Evolutionary conservation across 75 land plant genomes (phyloP).

Genomic region (Larix kaempferi): DNA sequence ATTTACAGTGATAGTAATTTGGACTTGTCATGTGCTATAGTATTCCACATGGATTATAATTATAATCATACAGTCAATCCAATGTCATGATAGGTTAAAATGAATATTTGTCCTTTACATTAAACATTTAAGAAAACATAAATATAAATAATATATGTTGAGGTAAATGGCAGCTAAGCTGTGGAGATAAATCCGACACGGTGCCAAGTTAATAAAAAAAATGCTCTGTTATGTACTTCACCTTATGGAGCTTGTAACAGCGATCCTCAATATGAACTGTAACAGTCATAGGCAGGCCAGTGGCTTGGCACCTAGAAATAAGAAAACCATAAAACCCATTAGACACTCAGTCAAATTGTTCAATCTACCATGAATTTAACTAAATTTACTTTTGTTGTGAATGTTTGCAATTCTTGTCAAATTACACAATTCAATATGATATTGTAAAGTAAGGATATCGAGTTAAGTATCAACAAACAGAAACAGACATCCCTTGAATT

Average conservation of each 20-base stretch:
- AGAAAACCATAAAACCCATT: neutral
- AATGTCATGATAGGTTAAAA: neutral
- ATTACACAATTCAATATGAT: neutral
- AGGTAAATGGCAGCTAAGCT: neutral
- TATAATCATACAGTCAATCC: neutral
- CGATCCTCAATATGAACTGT: slow-evolving; percentile 45
- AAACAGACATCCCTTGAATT: neutral
- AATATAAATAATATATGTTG: neutral
- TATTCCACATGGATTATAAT: no score
- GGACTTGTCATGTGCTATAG: no score
- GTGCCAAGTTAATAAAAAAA: neutral
- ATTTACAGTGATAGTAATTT: no score
- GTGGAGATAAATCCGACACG: neutral
- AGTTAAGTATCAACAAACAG: neutral
- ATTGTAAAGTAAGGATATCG: neutral
- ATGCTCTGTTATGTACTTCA: slow-evolving; percentile 12
- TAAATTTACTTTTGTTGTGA: neutral
- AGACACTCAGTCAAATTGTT: neutral
- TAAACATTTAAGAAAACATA: neutral
- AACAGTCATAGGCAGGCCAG: slow-evolving; percentile 60
- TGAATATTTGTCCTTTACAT: neutral
- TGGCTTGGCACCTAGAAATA: slow-evolving; percentile 73
- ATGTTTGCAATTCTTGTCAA: neutral
- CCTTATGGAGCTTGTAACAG: slow-evolving; percentile 73
- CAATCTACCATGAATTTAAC: neutral